A percentile compares a stretch with the other conserved stretches of the same genome.
These are phyloP conservation scores for Trichoderma arundinaceum DNA, from an alignment of 2,329 filamentous ascomycete genomes.

Conservation along the genomic window DNA sequence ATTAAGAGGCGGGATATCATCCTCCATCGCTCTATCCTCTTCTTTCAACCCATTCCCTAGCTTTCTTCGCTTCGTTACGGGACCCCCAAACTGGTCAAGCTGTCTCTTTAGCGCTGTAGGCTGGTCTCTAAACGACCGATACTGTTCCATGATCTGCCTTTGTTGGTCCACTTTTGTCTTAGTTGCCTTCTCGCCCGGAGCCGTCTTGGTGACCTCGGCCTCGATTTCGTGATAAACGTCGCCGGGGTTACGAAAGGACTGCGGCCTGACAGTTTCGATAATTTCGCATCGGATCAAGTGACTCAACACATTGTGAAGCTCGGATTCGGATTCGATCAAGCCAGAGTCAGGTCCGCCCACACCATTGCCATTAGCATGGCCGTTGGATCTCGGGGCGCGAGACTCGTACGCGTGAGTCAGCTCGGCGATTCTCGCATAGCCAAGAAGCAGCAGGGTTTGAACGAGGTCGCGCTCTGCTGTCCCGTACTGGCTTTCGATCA, in stretches of 20 bases:
- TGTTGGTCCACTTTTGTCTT: slow-evolving; percentile 71
- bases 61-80: slow-evolving; percentile 59
- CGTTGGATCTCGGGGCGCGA: slow-evolving; percentile 45
- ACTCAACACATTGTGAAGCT: slow-evolving; percentile 58
- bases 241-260: slow-evolving; percentile 64
- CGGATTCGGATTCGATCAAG: slow-evolving; percentile 52
- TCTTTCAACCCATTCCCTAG: slow-evolving; percentile 54
- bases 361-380: slow-evolving; percentile 37
- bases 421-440: slow-evolving; percentile 75
- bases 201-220: slow-evolving; percentile 61
- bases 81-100: slow-evolving; percentile 51
- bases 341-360: slow-evolving; percentile 38
- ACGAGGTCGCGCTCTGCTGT: slow-evolving; percentile 75
- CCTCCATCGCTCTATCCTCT: slow-evolving; percentile 38
- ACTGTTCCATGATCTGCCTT: slow-evolving; percentile 58
- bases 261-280: slow-evolving; percentile 65
- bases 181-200: slow-evolving; percentile 50
- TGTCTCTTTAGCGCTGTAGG: slow-evolving; percentile 58
- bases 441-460: slow-evolving; percentile 75
- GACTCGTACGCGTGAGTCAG: slow-evolving; percentile 66
- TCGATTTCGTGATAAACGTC: slow-evolving; percentile 68
- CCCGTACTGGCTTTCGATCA: slow-evolving; percentile 76
- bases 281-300: slow-evolving; percentile 69
- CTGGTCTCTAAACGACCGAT: slow-evolving; percentile 60
- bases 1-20: slow-evolving; percentile 57